Conservation (phyloP, 805 yeast genomes). For the Isabelozyma gotoi region DNA sequence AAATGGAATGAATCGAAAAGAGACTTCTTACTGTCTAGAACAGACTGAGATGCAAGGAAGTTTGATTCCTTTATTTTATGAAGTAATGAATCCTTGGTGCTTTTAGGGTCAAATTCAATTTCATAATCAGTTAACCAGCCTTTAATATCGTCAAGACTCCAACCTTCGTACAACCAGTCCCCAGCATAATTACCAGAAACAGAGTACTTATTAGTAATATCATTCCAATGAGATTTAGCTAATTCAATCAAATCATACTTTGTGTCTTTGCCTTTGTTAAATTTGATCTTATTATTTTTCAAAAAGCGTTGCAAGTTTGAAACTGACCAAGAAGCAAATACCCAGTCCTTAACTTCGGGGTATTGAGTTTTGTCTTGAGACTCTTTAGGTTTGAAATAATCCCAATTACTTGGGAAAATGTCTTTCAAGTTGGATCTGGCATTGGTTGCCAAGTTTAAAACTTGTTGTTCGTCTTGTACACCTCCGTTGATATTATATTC, state of each 20-base stretch:
- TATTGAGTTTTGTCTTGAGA: constrained; percentile 1
- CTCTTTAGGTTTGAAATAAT: constrained; percentile 8
- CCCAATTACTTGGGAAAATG: constrained; percentile 15
- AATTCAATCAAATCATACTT: constrained; percentile 41
- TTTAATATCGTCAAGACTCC: constrained; percentile 51
- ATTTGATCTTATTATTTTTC: constrained; percentile 26
- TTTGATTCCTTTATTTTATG: constrained; percentile 45
- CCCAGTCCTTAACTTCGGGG: constrained; percentile 36
- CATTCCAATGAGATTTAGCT: constrained; percentile 41
- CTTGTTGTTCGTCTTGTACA: constrained; percentile 11
- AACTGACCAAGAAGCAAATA: constrained; percentile 48
- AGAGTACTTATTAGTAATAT: constrained; percentile 33
- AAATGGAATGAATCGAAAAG: constrained; percentile 41
- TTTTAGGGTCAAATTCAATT: constrained; percentile 29
- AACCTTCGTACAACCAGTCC: constrained; percentile 50
- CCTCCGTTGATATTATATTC: constrained; percentile 2
- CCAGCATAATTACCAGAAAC: constrained; percentile 50
- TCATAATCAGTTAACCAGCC: constrained; percentile 50
- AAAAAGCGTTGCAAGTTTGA: constrained; percentile 31
- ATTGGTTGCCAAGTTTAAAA: constrained; percentile 12
- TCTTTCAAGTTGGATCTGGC: constrained; percentile 12
- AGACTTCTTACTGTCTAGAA: constrained; percentile 32
- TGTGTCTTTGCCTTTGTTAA: constrained; percentile 20
- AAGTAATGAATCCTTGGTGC: constrained; percentile 46
- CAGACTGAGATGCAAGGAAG: constrained; percentile 38